Evolutionary conservation across 2,329 filamentous ascomycete species (phyloP).

Genomic region (Geoglossum cookeanum): DNA sequence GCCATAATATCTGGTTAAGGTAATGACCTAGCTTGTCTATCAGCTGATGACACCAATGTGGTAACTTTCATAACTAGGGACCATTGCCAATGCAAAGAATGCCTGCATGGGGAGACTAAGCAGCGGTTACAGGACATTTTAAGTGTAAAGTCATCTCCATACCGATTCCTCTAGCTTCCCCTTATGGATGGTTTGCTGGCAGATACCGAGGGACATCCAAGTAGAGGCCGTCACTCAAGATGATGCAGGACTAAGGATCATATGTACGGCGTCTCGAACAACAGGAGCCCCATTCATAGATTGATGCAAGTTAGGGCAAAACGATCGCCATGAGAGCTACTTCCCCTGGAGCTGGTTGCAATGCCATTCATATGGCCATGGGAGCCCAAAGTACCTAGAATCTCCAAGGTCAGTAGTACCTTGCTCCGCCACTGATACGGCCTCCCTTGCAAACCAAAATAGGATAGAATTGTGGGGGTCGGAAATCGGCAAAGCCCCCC

Average conservation of each 20-base stretch:
- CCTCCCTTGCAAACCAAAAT: constrained; percentile 8
- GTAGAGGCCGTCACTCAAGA: constrained; percentile 10
- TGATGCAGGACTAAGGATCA: constrained; percentile 25
- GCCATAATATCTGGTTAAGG: constrained; percentile 18
- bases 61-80: constrained; percentile 32
- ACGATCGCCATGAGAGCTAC: constrained; percentile 46
- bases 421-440: neutral
- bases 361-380: constrained; percentile 19
- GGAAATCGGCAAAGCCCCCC: constrained; percentile 27
- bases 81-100: constrained; percentile 49
- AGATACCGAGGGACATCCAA: constrained; percentile 7
- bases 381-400: neutral
- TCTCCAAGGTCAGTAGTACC: constrained; percentile 8
- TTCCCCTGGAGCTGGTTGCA: constrained; percentile 47
- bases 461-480: constrained; percentile 23
- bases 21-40: constrained; percentile 1
- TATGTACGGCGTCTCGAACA: constrained; percentile 25
- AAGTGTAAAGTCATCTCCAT: constrained; percentile 25
- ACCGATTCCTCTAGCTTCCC: constrained; percentile 10
- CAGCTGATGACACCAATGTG: neutral
- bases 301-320: constrained; percentile 33
- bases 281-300: constrained; percentile 4
- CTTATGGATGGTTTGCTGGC: neutral
- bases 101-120: constrained; percentile 49
- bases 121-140: constrained; percentile 53